Base-by-base conservation (phyloP, 1,284 basidiomycete species). In the Phellinidium pouzarii region DNA sequence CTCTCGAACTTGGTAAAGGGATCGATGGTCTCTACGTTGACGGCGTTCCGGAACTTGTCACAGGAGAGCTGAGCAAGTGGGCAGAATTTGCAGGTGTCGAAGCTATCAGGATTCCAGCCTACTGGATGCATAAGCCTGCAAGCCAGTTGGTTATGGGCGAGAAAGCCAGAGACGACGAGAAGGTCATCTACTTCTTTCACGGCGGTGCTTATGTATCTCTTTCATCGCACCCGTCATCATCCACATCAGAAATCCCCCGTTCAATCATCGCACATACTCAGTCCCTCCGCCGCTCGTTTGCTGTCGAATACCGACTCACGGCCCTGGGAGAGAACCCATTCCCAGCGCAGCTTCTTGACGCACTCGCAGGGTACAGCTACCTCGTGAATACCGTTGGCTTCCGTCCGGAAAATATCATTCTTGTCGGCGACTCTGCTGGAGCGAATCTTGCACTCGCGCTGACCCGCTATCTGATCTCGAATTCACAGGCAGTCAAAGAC, bases 401-500 rank as follows among this genome's bases (percentile, higher is more conserved):
- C 51, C 52, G 59, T 3, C 68, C 73, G 8, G 59, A 65, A 8
- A 71, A 79, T 60, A 72, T 83, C 54, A 61, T 77, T 29, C 38
- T 82, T 19, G 66, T 66, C 3, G 80, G 80, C 12, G 79, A 82
- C 61, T 77, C 73, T 11, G 79, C 80, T 0, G 80, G 80, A 1
- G 77, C 71, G 0, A 76, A 78, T 59, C 65, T 80, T n/a, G 74
- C 71, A 0, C 61, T 78, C 4, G 74, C 72, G 4, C 58, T 70
- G 20, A 59, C 58, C 6, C 65, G 66, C 4, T 69, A 69, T 55
- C 61, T 70, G 37, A 57, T 61, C 31, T 53, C 57, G 19, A 49
- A 58, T 44, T 26, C 26, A 8, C 12, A 59, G 71, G 4, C 56
- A 17, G 61, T 69, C 25, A 59, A 63, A 4, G 12, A 59, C 2